These are phyloP conservation scores for Plasmodium gallinaceum DNA, from an alignment of 169 alveolate genomes.

Conservation along the genomic window DNA sequence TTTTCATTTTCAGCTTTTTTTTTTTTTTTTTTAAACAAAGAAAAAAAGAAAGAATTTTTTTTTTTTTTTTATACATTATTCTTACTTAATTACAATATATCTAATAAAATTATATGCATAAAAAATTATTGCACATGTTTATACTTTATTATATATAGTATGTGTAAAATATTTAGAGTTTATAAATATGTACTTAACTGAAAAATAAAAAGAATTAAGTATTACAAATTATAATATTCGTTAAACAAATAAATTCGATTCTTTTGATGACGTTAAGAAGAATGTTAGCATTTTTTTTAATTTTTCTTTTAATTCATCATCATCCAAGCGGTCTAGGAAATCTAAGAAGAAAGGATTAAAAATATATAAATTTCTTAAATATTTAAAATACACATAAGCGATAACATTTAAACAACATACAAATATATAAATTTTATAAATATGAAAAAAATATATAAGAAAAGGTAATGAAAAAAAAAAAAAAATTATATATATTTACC, in stretches of 20 bases:
- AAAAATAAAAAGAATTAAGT: not conserved
- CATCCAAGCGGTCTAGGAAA: constrained; percentile 51
- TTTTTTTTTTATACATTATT: no score
- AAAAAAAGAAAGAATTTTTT: no score
- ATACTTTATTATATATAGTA: no score
- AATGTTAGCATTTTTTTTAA: constrained; percentile 63
- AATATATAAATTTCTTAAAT: not conserved
- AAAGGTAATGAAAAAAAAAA: no score
- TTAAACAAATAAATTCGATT: constrained; percentile 59
- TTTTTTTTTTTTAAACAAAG: no score
- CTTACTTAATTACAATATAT: no score
- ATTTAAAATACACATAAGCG: not conserved
- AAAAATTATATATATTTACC: constrained; percentile 18
- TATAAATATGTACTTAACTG: not conserved
- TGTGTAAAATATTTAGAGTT: not conserved
- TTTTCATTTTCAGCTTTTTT: no score
- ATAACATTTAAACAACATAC: no score
- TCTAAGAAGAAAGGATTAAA: constrained; percentile 13
- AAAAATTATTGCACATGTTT: no score
- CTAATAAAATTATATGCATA: no score
- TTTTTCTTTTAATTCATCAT: constrained; percentile 62
- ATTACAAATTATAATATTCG: not conserved
- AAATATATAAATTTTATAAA: not conserved
- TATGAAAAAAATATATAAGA: not conserved
- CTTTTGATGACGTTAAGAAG: constrained; percentile 68